Percentiles rank a stretch among this genome's conserved stretches.
Conservation (phyloP, 1,139 yeast species). For the Kluyveromyces sp. region DNA sequence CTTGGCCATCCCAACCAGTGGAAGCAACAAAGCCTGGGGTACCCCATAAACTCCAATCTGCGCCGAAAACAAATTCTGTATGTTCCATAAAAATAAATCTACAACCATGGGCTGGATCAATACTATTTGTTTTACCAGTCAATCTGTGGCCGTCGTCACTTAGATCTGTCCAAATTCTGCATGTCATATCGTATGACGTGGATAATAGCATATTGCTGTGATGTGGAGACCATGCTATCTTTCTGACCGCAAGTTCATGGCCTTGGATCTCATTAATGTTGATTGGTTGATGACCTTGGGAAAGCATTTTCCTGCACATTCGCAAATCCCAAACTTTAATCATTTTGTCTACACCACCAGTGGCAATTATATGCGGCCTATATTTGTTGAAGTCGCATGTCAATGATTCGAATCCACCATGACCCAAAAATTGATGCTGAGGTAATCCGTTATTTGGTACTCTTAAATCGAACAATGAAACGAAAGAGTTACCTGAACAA, state of each 20-base stretch:
- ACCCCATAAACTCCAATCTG: slow-evolving; percentile 96
- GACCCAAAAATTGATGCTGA: slow-evolving; percentile 59
- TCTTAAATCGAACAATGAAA: slow-evolving; percentile 82
- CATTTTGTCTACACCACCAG: slow-evolving; percentile 84
- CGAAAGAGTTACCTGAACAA: slow-evolving; percentile 72
- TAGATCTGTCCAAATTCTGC: slow-evolving; percentile 74
- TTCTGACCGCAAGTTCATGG: slow-evolving; percentile 82
- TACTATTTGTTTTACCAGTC: slow-evolving; percentile 37
- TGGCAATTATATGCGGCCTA: slow-evolving; percentile 66
- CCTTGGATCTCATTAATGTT: slow-evolving; percentile 50
- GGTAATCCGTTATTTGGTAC: slow-evolving; percentile 45
- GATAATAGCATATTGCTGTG: slow-evolving; percentile 60
- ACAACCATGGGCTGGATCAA: slow-evolving; percentile 40
- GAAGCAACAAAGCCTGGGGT: slow-evolving; percentile 93
- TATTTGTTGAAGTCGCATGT: slow-evolving; percentile 89
- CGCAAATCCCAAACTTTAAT: slow-evolving; percentile 84
- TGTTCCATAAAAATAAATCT: slow-evolving; percentile 60
- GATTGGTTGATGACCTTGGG: slow-evolving; percentile 59
- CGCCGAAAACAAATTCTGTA: slow-evolving; percentile 86
- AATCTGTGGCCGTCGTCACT: slow-evolving; percentile 43
- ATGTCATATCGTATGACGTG: slow-evolving; percentile 88
- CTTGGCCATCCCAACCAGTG: slow-evolving; percentile 96
- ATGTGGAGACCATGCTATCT: slow-evolving; percentile 87
- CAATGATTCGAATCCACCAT: slow-evolving; percentile 73
- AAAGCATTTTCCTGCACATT: slow-evolving; percentile 45